These are phyloP conservation scores for Pichia sp. DNA, from an alignment of 1,139 yeast genomes.

Conservation along the genomic window DNA sequence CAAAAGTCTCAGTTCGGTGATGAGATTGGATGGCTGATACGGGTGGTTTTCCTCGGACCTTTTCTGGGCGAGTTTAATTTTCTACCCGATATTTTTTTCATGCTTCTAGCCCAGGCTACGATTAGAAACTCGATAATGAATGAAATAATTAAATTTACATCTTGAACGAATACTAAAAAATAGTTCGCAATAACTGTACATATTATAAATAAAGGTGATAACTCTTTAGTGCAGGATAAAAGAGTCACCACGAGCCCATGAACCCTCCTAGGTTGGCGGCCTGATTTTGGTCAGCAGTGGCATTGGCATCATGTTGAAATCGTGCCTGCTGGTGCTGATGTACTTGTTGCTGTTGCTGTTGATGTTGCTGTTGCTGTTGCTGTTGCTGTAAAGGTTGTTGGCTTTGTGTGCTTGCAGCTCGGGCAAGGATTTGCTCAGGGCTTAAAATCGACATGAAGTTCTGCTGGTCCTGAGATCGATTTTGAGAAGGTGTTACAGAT, in stretches of 20 bases:
- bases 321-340: not conserved
- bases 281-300: not conserved
- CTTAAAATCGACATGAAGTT: constrained; percentile 23
- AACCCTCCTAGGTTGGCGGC: not conserved
- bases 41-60: not conserved
- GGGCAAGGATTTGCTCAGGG: constrained; percentile 32
- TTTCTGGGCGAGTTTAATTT: not conserved
- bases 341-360: not conserved
- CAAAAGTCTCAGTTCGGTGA: too few relatives aligned
- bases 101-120: not conserved
- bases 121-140: too few relatives aligned
- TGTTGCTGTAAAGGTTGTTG: not conserved
- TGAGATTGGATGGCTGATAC: too few relatives aligned
- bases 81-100: not conserved
- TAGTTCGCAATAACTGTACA: not conserved
- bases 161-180: not conserved
- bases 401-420: constrained; percentile 18
- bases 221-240: not conserved
- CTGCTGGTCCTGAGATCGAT: constrained; percentile 7
- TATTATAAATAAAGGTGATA: not conserved
- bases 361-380: not conserved
- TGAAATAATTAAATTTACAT: too few relatives aligned
- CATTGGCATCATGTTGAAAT: not conserved
- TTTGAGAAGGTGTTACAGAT: constrained; percentile 13
- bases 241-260: not conserved